Evolutionary conservation across 129 eudicot species (phyloP).

Genomic region (Escallonia rubra): DNA sequence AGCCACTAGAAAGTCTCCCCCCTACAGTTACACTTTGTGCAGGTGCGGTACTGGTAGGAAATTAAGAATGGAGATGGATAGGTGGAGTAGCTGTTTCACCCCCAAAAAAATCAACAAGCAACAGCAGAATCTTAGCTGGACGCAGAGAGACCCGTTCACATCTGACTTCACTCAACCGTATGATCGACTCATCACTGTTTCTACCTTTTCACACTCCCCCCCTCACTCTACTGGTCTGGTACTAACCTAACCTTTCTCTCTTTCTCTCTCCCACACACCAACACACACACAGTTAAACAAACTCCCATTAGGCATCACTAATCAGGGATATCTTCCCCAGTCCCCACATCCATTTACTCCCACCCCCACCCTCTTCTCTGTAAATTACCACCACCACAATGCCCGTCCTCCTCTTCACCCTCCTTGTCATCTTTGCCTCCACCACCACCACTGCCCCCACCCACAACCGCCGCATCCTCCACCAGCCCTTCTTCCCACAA

Average conservation of each 20-base stretch:
- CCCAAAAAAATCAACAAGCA: background rate
- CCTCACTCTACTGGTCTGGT: no score
- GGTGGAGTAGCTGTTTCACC: no score
- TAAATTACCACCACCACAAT: slow-evolving; percentile 14
- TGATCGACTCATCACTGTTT: background rate
- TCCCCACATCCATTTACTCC: slow-evolving; percentile 20
- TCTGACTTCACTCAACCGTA: background rate
- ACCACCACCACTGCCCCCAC: slow-evolving; percentile 16
- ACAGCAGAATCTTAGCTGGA: slow-evolving; percentile 11
- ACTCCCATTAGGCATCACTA: background rate
- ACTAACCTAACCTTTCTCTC: background rate
- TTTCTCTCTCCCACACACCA: slow-evolving; percentile 7
- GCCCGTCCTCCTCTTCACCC: slow-evolving; percentile 21
- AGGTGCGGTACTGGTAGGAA: no score
- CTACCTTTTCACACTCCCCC: slow-evolving; percentile 1
- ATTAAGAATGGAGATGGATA: no score
- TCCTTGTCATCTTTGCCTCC: slow-evolving; percentile 16
- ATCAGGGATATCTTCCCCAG: background rate
- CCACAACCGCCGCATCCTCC: slow-evolving; percentile 65
- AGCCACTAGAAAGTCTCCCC: no score
- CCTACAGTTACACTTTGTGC: no score
- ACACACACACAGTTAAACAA: background rate
- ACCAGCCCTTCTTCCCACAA: slow-evolving; percentile 61
- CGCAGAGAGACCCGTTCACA: background rate
- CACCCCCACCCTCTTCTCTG: background rate